Evolutionary conservation across 768 basidiomycete species (phyloP).

Genomic region (Leucocoprinus birnbaumii): DNA sequence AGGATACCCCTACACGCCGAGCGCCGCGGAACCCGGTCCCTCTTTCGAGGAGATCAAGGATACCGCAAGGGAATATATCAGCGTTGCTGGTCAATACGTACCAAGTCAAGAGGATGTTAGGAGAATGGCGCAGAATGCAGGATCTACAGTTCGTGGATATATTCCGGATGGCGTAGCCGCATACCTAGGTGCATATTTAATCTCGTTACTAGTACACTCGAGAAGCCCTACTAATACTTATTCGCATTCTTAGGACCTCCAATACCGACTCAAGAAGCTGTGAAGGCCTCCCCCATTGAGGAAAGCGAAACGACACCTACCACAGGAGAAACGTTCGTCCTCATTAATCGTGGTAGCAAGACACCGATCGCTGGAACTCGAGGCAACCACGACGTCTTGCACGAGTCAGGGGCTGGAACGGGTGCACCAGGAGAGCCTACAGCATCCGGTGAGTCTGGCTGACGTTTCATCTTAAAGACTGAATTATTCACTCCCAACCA

Average conservation of each 20-base stretch:
- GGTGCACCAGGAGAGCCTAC: background rate
- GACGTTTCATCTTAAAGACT: too few relatives aligned
- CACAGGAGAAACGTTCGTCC: conserved; percentile 1
- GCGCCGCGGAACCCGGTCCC: conserved; percentile 1
- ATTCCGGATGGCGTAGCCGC: conserved; percentile 3
- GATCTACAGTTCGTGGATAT: conserved; percentile 4
- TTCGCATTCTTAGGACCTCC: background rate
- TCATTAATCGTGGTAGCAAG: conserved; percentile 8
- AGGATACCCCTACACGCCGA: conserved; percentile 8
- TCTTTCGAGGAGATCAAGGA: conserved; percentile 10
- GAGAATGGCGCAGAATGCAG: conserved; percentile 5
- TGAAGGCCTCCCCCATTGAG: conserved; percentile 1
- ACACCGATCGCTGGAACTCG: background rate
- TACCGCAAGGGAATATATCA: conserved; percentile 3
- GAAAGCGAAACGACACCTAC: conserved; percentile 9
- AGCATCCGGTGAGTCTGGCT: background rate
- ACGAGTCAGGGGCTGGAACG: background rate
- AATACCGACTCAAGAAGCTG: background rate
- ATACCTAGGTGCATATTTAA: background rate
- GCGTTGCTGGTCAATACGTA: conserved; percentile 8
- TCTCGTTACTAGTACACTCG: background rate
- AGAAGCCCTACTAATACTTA: background rate
- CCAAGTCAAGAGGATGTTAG: conserved; percentile 7
- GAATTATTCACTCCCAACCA: too few relatives aligned
- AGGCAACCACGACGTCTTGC: background rate